phyloP scores from a whole-genome alignment of 352 stramenopile species.

The Phytophthora meadii region DNA sequence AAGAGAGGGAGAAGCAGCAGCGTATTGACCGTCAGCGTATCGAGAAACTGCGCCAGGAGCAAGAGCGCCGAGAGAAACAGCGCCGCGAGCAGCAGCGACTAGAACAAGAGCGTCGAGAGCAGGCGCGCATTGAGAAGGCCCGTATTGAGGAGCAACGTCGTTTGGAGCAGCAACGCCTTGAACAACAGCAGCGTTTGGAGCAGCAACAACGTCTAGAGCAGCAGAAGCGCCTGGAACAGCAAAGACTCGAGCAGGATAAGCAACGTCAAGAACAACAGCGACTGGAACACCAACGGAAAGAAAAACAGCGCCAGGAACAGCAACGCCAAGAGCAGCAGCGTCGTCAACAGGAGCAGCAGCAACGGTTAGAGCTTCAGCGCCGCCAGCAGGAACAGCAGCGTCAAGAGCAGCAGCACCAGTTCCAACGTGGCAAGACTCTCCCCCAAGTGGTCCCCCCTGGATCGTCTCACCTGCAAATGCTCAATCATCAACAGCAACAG shows the following conservation, averaged over 20 bases:
- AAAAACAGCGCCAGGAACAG: conserved; percentile 33
- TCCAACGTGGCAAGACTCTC: conserved; percentile 46
- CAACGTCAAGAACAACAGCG: conserved; percentile 35
- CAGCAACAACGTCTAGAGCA: conserved; percentile 23
- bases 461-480: conserved; percentile 56
- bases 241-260: conserved; percentile 23
- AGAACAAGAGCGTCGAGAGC: conserved; percentile 33
- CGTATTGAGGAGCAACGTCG: conserved; percentile 32
- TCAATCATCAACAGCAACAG: conserved; percentile 56
- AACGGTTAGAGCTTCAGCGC: conserved; percentile 30
- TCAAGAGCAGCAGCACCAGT: conserved; percentile 45
- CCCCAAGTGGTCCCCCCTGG: conserved; percentile 40
- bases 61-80: conserved; percentile 44
- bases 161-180: conserved; percentile 30
- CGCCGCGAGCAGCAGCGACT: conserved; percentile 37
- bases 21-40: conserved; percentile 38
- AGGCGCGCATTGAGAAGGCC: conserved; percentile 43
- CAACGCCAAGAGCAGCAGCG: conserved; percentile 34
- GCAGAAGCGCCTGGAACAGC: conserved; percentile 24
- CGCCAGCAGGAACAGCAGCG: conserved; percentile 38
- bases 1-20: conserved; percentile 26
- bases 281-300: conserved; percentile 18
- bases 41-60: conserved; percentile 28
- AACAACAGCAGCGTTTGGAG: conserved; percentile 28
- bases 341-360: conserved; percentile 34